Evolutionary conservation across 1,284 basidiomycete species (phyloP), one percentile per base, ranked within the genome.

Genomic region (Mycena sp.): DNA sequence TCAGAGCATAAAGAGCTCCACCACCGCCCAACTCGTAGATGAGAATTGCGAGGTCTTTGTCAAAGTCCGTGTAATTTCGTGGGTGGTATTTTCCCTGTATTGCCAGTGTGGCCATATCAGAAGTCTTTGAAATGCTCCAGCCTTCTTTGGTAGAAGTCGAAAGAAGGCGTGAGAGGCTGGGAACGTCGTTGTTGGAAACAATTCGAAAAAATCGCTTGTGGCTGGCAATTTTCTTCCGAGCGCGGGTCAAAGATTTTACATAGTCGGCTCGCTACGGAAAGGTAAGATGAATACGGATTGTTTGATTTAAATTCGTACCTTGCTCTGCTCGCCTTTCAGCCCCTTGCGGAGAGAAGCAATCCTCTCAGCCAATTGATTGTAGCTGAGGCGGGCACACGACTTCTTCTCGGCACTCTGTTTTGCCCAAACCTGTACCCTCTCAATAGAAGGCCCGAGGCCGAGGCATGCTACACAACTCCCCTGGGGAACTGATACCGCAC

Each of bases 241-340:
- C 29, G 14, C 54, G 30, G 4, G n/a, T 37, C 28, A 50, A 30
- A 17, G 11, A 32, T n/a, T n/a, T n/a, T n/a, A n/a, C n/a, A n/a
- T n/a, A n/a, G n/a, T n/a, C n/a, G n/a, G n/a, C n/a, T n/a, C n/a
- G 49, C 41, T 11, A 11, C n/a, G n/a, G n/a, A 17, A n/a, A 17
- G 21, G 30, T 48, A 23, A 2, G n/a, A 4, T 40, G n/a, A 29
- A 44, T 49, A 19, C 3, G 25, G 19, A 54, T 9, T n/a, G n/a
- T n/a, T 6, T n/a, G 1, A 9, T 30, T 29, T 19, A 28, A 21
- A 23, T 12, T 23, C 38, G 9, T 14, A 57, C 55, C 45, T 57
- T 57, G 11, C 46, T n/a, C 26, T 32, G 44, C 45, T 57, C 55
- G 12, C 48, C 48, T 57, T 40, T 37, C 25, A 57, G 45, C 14